phyloP scores from a whole-genome alignment of 2,329 filamentous ascomycete species.

The Diaporthe humulicola region DNA sequence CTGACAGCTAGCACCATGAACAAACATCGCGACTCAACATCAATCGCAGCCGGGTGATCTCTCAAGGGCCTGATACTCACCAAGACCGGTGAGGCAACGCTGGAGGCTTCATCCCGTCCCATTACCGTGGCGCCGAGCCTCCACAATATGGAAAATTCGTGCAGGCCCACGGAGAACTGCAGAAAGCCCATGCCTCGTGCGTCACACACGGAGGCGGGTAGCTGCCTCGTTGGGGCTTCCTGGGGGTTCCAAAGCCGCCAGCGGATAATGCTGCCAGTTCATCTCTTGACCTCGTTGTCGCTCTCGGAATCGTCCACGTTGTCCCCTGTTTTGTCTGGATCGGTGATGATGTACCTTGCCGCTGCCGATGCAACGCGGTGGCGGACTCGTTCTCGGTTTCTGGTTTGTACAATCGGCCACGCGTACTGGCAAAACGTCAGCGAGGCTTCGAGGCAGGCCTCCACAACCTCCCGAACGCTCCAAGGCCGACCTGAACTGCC shows the following conservation, averaged over 20 bases:
- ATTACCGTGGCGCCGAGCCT: constrained; percentile 20
- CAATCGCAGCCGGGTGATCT: background rate
- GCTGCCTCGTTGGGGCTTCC: constrained; percentile 24
- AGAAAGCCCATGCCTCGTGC: constrained; percentile 35
- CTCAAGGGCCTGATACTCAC: background rate
- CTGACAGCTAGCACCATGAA: background rate
- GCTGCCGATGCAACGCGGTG: background rate
- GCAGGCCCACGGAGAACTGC: constrained; percentile 31
- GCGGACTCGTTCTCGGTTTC: background rate
- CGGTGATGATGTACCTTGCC: background rate
- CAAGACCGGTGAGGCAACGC: constrained; percentile 15
- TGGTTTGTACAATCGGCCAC: background rate
- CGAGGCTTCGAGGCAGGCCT: background rate
- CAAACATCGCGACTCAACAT: background rate
- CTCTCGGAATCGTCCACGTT: background rate
- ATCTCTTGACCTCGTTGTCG: background rate
- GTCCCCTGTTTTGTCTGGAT: background rate
- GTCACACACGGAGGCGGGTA: constrained; percentile 35
- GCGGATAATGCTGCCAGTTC: background rate
- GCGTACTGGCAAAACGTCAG: background rate
- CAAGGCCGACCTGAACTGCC: background rate
- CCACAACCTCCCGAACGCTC: too few species aligned
- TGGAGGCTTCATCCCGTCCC: background rate
- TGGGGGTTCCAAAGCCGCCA: constrained; percentile 20
- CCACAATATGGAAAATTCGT: constrained; percentile 6